These are phyloP conservation scores for Ormosia semicastrata DNA, from an alignment of 306 rosid genomes.

Conservation along the genomic window DNA sequence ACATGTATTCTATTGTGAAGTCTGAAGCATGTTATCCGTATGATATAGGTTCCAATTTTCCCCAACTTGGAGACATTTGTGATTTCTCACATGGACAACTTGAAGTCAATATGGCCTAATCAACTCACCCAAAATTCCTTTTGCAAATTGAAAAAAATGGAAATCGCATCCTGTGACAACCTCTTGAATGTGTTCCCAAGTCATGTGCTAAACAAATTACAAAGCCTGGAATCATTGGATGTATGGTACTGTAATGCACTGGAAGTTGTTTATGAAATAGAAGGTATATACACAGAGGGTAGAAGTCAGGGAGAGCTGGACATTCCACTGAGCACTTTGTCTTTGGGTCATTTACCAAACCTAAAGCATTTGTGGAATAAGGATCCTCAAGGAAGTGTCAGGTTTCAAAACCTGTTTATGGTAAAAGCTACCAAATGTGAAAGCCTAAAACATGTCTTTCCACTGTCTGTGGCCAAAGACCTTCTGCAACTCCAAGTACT, in stretches of 20 bases:
- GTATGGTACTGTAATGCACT: constrained; percentile 24
- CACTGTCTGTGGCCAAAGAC: constrained; percentile 41
- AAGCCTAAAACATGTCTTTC: constrained; percentile 32
- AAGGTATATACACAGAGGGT: background rate
- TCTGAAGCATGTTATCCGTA: background rate
- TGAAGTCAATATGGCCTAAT: constrained; percentile 38
- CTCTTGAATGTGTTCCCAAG: constrained; percentile 34
- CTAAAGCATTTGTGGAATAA: constrained; percentile 31
- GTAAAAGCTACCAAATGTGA: constrained; percentile 26
- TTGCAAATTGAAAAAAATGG: constrained; percentile 32
- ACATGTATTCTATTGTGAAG: background rate
- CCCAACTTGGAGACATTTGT: constrained; percentile 40
- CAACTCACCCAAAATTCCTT: constrained; percentile 13
- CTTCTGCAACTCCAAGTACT: constrained; percentile 30
- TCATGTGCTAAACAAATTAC: constrained; percentile 32
- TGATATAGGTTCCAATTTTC: constrained; percentile 37
- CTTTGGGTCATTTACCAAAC: constrained; percentile 36
- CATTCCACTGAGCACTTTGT: constrained; percentile 28
- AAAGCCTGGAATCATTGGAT: constrained; percentile 35
- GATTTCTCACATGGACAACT: constrained; percentile 33
- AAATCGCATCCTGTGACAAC: constrained; percentile 29
- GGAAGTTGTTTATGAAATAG: constrained; percentile 32
- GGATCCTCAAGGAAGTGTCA: constrained; percentile 32
- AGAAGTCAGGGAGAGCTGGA: background rate
- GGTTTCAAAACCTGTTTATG: constrained; percentile 9